Conservation (phyloP, 352 stramenopile genomes). For the Pythium insidiosum region DNA sequence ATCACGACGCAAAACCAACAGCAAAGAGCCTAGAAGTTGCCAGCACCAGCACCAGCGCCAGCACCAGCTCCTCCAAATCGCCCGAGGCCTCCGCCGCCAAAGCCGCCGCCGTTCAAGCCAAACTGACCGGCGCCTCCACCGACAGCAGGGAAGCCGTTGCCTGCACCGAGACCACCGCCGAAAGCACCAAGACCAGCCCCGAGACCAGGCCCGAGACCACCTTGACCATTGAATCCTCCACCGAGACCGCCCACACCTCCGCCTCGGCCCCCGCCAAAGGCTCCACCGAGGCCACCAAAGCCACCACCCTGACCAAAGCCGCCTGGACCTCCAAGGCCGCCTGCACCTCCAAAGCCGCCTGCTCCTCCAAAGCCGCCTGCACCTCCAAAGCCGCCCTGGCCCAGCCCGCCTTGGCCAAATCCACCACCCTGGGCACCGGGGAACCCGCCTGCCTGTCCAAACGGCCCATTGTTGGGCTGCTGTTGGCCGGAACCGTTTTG, state of each 20-base stretch:
- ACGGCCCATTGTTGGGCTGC: no score
- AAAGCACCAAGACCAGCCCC: not conserved
- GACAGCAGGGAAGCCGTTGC: no score
- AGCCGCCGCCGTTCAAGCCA: not conserved
- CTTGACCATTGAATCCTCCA: not conserved
- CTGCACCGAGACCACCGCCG: constrained; percentile 2
- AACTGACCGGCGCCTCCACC: not conserved
- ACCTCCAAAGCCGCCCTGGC: not conserved
- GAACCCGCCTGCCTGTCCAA: no score
- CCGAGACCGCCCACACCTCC: not conserved
- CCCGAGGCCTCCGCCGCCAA: not conserved
- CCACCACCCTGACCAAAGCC: not conserved
- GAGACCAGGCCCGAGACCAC: not conserved
- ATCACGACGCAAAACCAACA: not conserved
- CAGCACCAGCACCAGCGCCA: not conserved
- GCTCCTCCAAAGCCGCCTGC: no score
- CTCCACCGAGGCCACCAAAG: constrained; percentile 1
- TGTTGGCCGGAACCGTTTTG: no score
- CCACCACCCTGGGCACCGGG: no score
- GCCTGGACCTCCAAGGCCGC: not conserved
- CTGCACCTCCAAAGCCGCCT: no score
- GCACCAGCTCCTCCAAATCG: constrained; percentile 1
- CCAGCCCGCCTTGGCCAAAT: no score
- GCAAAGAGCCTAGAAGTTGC: not conserved
- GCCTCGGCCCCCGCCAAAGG: not conserved